Evolutionary conservation across 306 rosid species (phyloP).

Genomic region (Gleditsia sinensis): DNA sequence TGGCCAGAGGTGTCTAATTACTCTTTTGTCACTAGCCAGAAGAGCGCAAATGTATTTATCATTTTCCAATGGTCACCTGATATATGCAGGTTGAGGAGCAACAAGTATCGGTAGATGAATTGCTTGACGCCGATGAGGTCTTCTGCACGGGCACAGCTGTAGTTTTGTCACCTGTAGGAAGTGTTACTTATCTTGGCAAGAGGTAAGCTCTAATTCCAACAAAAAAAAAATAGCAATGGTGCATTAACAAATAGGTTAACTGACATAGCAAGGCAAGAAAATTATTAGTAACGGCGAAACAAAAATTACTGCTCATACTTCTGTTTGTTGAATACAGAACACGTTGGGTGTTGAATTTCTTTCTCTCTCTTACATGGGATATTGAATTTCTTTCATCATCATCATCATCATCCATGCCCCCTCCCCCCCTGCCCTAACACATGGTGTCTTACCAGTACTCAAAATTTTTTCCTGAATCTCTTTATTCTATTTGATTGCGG

Average conservation of each 20-base stretch:
- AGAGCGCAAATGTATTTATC: background rate
- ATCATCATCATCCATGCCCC: background rate
- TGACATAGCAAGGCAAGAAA: background rate
- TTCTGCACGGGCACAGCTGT: conserved; percentile 80
- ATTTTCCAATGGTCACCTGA: background rate
- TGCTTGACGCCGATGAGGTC: conserved; percentile 74
- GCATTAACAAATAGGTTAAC: conserved; percentile 11
- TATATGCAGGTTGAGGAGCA: conserved; percentile 72
- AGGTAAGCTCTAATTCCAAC: conserved; percentile 41
- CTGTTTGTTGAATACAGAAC: background rate
- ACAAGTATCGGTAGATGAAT: conserved; percentile 62
- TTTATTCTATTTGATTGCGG: background rate
- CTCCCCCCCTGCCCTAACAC: background rate
- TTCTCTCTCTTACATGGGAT: no score
- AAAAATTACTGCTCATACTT: background rate
- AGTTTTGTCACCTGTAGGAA: conserved; percentile 82
- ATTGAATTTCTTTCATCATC: no score
- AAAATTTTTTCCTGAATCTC: background rate
- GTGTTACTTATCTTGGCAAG: conserved; percentile 57
- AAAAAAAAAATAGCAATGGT: background rate
- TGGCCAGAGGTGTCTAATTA: conserved; percentile 1
- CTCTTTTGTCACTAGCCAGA: background rate
- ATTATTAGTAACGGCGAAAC: background rate
- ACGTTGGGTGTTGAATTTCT: background rate
- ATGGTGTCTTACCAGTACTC: background rate